Percentiles rank a stretch among this genome's conserved stretches.
Conservation (phyloP, 345 rosid genomes). For the Brassica incana region DNA sequence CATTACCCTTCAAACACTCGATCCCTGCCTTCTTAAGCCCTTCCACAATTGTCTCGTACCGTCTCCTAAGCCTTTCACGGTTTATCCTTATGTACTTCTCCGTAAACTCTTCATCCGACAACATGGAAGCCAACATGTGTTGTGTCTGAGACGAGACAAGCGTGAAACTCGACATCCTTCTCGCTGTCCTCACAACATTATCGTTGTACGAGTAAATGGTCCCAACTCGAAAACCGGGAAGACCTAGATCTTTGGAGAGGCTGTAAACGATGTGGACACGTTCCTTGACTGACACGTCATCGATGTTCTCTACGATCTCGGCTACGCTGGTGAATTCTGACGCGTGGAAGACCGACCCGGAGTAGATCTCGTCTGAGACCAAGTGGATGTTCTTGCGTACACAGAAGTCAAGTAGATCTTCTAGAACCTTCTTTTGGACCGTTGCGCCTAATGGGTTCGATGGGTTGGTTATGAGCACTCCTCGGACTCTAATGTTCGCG, state of each 20-base stretch:
- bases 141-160: slow-evolving; percentile 92
- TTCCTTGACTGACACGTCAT: slow-evolving; percentile 47
- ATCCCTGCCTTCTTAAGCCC: slow-evolving; percentile 74
- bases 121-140: slow-evolving; percentile 76
- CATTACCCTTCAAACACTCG: slow-evolving; percentile 83
- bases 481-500: slow-evolving; percentile 61
- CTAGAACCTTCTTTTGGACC: slow-evolving; percentile 57
- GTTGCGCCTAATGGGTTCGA: slow-evolving; percentile 92
- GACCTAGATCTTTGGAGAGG: slow-evolving; percentile 94
- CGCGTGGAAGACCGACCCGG: slow-evolving; percentile 74
- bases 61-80: slow-evolving; percentile 60
- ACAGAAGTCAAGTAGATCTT: slow-evolving; percentile 65
- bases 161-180: slow-evolving; percentile 97
- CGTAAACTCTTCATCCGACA: slow-evolving; percentile 61
- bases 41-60: slow-evolving; percentile 65
- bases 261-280: slow-evolving; percentile 94
- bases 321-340: slow-evolving; percentile 81
- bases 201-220: slow-evolving; percentile 90
- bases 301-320: slow-evolving; percentile 57
- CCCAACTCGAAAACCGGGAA: slow-evolving; percentile 94
- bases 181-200: slow-evolving; percentile 74
- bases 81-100: slow-evolving; percentile 62
- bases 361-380: slow-evolving; percentile 90
- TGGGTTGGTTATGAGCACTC: slow-evolving; percentile 87
- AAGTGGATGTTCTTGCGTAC: slow-evolving; percentile 79